These are phyloP conservation scores for Alternaria incomplexa DNA, from an alignment of 2,329 filamentous ascomycete genomes.

Conservation along the genomic window DNA sequence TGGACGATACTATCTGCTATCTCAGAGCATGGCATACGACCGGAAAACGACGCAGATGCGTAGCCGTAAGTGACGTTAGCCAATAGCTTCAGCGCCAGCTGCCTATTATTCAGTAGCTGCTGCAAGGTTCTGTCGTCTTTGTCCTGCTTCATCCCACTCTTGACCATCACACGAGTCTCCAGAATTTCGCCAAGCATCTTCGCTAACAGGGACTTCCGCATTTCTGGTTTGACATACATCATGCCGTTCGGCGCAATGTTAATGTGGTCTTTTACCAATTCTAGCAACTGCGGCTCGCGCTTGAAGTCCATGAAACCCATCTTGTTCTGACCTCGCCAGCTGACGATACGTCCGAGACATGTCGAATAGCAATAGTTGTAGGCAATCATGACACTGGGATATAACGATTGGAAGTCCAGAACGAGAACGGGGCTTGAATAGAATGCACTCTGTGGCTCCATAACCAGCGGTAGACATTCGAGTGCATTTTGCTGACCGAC, in stretches of 20 bases:
- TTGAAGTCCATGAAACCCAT: conserved; percentile 93
- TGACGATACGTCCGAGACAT: conserved; percentile 82
- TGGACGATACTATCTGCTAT: conserved; percentile 99
- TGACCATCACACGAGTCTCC: conserved; percentile 97
- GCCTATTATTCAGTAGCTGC: conserved; percentile 87
- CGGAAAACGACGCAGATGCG: conserved; percentile 94
- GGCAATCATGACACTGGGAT: conserved; percentile 97
- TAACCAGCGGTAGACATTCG: conserved; percentile 91
- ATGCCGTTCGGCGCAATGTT: conserved; percentile 96
- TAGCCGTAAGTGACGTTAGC: conserved; percentile 99
- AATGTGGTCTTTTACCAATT: conserved; percentile 80
- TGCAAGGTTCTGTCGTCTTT: conserved; percentile 87
- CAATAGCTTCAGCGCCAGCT: conserved; percentile 91
- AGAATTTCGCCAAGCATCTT: conserved; percentile 97
- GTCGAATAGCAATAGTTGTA: conserved; percentile 99
- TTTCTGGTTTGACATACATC: conserved; percentile 86
- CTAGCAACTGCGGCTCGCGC: conserved; percentile 75
- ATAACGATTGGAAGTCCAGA: conserved; percentile 93
- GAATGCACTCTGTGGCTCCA: conserved; percentile 96
- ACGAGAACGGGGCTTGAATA: conserved; percentile 90
- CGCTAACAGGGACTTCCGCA: conserved; percentile 87
- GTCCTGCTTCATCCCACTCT: conserved; percentile 93
- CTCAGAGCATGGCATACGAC: conserved; percentile 96
- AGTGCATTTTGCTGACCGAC: conserved; percentile 93
- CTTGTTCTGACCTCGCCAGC: conserved; percentile 91